A percentile compares a stretch with the other conserved stretches of the same genome.
Evolutionary conservation across 345 rosid genomes (phyloP).

Genomic region (Firmiana major): DNA sequence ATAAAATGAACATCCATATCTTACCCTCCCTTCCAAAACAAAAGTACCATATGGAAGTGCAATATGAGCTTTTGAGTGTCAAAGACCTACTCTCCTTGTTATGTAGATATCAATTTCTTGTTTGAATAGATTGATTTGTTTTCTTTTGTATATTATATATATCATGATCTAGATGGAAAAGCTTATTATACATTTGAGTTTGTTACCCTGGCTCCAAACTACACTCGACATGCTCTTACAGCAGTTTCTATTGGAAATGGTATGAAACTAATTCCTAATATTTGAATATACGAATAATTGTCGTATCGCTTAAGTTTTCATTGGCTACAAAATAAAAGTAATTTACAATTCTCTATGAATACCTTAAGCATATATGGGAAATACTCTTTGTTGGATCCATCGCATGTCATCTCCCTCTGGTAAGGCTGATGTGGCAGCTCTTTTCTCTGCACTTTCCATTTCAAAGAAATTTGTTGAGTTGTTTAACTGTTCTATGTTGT

Average conservation of each 20-base stretch:
- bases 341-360: background rate
- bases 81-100: background rate
- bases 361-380: background rate
- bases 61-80: background rate
- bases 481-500: background rate
- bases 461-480: background rate
- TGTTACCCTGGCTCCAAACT: conserved; percentile 78
- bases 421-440: background rate
- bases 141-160: conserved; percentile 17
- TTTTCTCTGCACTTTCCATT: background rate
- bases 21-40: background rate
- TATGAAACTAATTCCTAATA: conserved; percentile 22
- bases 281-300: background rate
- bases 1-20: background rate
- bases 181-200: conserved; percentile 81
- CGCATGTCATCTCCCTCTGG: background rate
- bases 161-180: conserved; percentile 70
- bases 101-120: background rate
- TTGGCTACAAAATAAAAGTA: background rate
- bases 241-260: conserved; percentile 71
- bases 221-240: conserved; percentile 81
- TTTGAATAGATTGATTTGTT: background rate
- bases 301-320: background rate
- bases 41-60: background rate
- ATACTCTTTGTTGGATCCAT: background rate